Conservation (phyloP, 2,329 filamentous ascomycete species). For the Beauveria sp. region DNA sequence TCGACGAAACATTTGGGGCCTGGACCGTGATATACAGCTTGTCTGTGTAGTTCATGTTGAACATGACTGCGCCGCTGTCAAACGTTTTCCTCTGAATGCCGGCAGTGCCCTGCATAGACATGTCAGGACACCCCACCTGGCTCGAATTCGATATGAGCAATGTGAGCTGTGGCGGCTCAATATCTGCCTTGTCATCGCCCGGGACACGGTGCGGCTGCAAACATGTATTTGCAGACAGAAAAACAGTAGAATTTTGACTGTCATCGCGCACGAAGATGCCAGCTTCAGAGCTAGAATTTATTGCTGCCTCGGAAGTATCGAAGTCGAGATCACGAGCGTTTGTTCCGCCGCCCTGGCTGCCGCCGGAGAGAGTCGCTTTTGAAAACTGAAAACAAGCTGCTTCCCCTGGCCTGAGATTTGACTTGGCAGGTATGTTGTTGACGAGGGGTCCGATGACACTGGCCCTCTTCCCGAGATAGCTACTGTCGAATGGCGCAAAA, state of each 20-base stretch:
- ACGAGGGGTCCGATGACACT: conserved; percentile 39
- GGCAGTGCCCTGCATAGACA: conserved; percentile 15
- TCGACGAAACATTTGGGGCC: conserved; percentile 56
- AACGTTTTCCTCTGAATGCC: conserved; percentile 37
- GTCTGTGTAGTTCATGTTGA: conserved; percentile 51
- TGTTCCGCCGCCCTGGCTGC: conserved; percentile 13
- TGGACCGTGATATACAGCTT: conserved; percentile 71
- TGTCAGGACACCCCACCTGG: conserved; percentile 22
- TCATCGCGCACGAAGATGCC: conserved; percentile 12
- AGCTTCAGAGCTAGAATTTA: conserved; percentile 11
- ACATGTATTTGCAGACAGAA: conserved; percentile 82
- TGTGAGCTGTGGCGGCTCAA: conserved; percentile 61
- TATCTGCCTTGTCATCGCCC: conserved; percentile 10
- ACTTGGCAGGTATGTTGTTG: conserved; percentile 57
- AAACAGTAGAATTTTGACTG: conserved; percentile 47
- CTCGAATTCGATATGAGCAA: conserved; percentile 63
- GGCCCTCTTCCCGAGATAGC: conserved; percentile 55
- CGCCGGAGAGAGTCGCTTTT: conserved; percentile 20
- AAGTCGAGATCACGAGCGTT: conserved; percentile 10
- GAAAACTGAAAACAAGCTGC: conserved; percentile 38
- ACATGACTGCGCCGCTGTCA: conserved; percentile 61
- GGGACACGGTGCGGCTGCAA: conserved; percentile 53
- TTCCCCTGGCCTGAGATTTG: conserved; percentile 55
- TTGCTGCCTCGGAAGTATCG: conserved; percentile 14
- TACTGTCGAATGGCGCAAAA: conserved; percentile 53